Conservation (phyloP, 345 rosid genomes). For the Conringia planisiliqua region DNA sequence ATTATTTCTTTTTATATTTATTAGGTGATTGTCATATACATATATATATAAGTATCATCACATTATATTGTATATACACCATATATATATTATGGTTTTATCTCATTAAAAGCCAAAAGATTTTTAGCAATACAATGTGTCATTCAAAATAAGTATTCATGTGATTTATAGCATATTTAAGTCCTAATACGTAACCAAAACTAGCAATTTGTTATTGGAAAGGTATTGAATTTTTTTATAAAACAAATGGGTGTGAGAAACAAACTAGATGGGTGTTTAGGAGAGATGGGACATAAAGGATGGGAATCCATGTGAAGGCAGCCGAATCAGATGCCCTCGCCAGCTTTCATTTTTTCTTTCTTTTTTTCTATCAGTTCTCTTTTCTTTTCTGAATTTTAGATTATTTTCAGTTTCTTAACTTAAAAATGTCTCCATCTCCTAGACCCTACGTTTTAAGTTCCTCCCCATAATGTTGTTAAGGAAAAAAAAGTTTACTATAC, state of each 20-base stretch:
- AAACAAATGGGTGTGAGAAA: neutral
- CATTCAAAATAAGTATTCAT: neutral
- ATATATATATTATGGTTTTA: too few relatives aligned
- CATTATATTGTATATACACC: too few relatives aligned
- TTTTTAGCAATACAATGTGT: neutral
- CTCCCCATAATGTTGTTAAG: neutral
- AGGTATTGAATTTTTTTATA: neutral
- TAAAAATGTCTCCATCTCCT: conserved; percentile 37
- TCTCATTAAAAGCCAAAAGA: too few relatives aligned
- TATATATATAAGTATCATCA: too few relatives aligned
- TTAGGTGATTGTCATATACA: too few relatives aligned
- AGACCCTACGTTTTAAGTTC: neutral
- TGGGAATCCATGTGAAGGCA: conserved; percentile 60
- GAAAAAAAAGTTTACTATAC: neutral
- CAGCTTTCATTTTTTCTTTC: conserved; percentile 35
- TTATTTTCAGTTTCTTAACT: conserved; percentile 18
- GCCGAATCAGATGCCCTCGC: conserved; percentile 30
- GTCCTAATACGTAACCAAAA: neutral
- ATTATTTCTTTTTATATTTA: too few relatives aligned
- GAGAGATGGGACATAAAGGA: conserved; percentile 28
- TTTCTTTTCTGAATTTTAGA: neutral
- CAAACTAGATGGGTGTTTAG: neutral
- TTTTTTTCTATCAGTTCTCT: neutral
- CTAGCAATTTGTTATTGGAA: neutral
- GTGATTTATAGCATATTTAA: neutral